These are phyloP conservation scores for Citeromyces matritensis DNA, from an alignment of 805 yeast species.

Conservation along the genomic window DNA sequence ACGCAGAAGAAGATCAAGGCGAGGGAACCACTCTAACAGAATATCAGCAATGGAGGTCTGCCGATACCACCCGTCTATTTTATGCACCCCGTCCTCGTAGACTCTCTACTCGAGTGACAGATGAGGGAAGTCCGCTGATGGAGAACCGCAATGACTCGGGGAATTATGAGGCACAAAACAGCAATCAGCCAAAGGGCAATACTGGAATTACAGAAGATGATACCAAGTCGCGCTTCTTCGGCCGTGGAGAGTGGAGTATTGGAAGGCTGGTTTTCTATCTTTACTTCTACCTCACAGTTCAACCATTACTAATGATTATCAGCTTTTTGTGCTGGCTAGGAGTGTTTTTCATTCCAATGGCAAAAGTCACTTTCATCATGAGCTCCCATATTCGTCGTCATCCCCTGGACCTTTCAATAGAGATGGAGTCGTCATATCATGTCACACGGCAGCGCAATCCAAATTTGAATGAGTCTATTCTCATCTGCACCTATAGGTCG, in stretches of 20 bases:
- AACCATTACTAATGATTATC: conserved; percentile 47
- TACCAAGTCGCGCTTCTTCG: conserved; percentile 45
- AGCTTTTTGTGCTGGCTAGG: conserved; percentile 60
- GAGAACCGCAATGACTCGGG: not conserved
- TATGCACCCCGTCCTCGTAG: conserved; percentile 37
- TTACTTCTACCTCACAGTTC: conserved; percentile 51
- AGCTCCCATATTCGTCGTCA: conserved; percentile 74
- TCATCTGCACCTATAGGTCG: conserved; percentile 85
- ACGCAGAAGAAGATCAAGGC: conserved; percentile 73
- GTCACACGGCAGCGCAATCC: conserved; percentile 11
- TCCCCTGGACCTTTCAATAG: conserved; percentile 78
- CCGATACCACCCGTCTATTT: conserved; percentile 63
- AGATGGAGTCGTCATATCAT: conserved; percentile 37
- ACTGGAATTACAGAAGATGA: conserved; percentile 10
- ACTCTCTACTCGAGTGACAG: too few relatives aligned
- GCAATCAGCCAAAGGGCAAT: not conserved
- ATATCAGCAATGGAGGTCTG: conserved; percentile 78
- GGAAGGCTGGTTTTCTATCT: conserved; percentile 70
- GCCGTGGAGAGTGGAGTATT: conserved; percentile 82
- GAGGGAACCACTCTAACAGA: conserved; percentile 80
- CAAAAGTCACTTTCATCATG: conserved; percentile 56
- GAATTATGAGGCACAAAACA: not conserved
- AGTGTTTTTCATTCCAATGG: conserved; percentile 89
- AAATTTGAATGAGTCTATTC: conserved; percentile 38
- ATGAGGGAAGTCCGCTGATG: not conserved